Evolutionary conservation across 2,329 filamentous ascomycete genomes (phyloP).

Genomic region (Tolypocladium nubicola): DNA sequence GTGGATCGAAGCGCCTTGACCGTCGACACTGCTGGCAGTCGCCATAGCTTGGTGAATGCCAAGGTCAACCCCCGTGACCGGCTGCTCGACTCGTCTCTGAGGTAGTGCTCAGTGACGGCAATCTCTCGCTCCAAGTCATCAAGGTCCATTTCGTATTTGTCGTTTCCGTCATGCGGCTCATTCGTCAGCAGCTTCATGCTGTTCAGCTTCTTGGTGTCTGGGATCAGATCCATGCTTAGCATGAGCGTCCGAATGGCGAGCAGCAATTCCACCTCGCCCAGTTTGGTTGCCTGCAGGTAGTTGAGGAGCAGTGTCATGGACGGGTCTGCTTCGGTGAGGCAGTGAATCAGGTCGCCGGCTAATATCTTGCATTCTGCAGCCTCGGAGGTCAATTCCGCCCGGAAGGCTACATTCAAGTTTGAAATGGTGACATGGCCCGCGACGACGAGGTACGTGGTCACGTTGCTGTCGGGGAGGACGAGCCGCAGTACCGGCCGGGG

Average conservation of each 20-base stretch:
- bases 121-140: conserved; percentile 55
- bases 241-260: conserved; percentile 56
- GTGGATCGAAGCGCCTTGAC: conserved; percentile 52
- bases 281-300: conserved; percentile 54
- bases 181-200: conserved; percentile 20
- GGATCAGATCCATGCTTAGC: conserved; percentile 53
- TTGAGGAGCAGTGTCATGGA: conserved; percentile 56
- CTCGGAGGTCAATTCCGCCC: conserved; percentile 33
- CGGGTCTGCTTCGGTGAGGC: conserved; percentile 55
- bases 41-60: conserved; percentile 59
- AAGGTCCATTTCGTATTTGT: conserved; percentile 40
- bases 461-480: conserved; percentile 38
- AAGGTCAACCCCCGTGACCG: conserved; percentile 55
- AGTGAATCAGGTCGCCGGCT: conserved; percentile 50
- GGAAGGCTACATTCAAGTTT: conserved; percentile 49
- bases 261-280: conserved; percentile 56
- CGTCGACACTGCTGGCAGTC: conserved; percentile 49
- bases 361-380: conserved; percentile 33
- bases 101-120: conserved; percentile 54
- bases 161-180: conserved; percentile 16
- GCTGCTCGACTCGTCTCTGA: conserved; percentile 52
- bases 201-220: conserved; percentile 24
- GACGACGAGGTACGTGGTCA: conserved; percentile 47
- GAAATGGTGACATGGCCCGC: conserved; percentile 49
- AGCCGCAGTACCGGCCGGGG: conserved; percentile 20